Conservation (phyloP, 805 yeast genomes). For the Lipomyces japonicus region DNA sequence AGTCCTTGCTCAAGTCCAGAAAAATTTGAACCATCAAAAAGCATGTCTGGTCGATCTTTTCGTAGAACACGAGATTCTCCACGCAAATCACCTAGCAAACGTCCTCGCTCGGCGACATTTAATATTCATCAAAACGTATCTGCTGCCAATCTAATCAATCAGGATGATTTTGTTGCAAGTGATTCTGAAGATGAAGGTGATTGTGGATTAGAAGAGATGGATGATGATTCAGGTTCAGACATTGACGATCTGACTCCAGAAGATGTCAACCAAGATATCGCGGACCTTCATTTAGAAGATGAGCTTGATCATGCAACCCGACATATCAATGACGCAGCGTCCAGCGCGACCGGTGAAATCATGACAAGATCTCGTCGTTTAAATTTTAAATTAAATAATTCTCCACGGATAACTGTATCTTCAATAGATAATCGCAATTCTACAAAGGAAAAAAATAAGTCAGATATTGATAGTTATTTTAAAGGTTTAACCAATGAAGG, state of each 20-base stretch:
- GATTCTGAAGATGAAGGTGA: conserved; percentile 1
- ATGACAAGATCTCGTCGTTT: neutral
- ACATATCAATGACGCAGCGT: too few species aligned
- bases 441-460: conserved; percentile 2
- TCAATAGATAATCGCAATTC: conserved; percentile 5
- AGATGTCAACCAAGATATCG: neutral
- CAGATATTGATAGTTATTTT: neutral
- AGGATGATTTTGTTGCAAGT: neutral
- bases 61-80: conserved; percentile 15
- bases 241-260: too few species aligned
- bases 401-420: neutral
- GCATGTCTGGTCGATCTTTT: neutral
- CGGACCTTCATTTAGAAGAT: neutral
- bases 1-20: neutral
- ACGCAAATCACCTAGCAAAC: conserved; percentile 23
- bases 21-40: neutral
- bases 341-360: too few species aligned
- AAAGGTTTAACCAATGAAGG: conserved; percentile 5
- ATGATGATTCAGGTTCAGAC: neutral
- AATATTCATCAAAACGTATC: neutral
- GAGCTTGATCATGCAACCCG: neutral
- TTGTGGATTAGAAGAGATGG: conserved; percentile 4
- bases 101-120: conserved; percentile 1
- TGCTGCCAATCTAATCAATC: neutral
- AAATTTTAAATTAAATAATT: neutral